Evolutionary conservation across 768 basidiomycete species (phyloP).

Genomic region (Boletus sensibilis): DNA sequence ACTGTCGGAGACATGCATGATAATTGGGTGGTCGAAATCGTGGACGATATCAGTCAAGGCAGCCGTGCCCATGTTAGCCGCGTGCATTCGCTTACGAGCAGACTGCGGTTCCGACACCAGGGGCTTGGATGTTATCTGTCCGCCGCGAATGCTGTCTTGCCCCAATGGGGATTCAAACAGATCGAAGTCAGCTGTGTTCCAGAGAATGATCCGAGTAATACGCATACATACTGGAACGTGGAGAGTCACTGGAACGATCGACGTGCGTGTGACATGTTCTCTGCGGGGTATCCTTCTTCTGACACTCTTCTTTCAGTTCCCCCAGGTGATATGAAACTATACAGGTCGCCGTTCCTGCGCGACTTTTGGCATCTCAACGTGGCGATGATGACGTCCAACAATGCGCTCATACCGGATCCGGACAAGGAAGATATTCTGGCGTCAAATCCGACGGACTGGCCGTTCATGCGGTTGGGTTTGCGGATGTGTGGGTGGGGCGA

Average conservation of each 20-base stretch:
- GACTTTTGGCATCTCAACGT: constrained; percentile 99
- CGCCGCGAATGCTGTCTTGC: constrained; percentile 84
- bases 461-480: constrained; percentile 82
- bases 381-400: constrained; percentile 99
- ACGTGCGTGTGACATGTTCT: constrained; percentile 50
- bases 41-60: constrained; percentile 82
- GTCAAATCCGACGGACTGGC: constrained; percentile 92
- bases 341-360: constrained; percentile 87
- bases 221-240: constrained; percentile 96
- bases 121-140: constrained; percentile 82
- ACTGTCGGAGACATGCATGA: constrained; percentile 88
- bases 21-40: constrained; percentile 90
- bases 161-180: constrained; percentile 99
- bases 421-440: constrained; percentile 99
- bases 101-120: constrained; percentile 80
- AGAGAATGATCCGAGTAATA: constrained; percentile 75
- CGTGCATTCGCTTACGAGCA: constrained; percentile 90
- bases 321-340: constrained; percentile 75
- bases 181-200: constrained; percentile 93
- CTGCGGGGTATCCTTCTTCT: not conserved
- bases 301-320: constrained; percentile 56
- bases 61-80: constrained; percentile 52
- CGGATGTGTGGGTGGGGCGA: constrained; percentile 99
- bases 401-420: constrained; percentile 93
- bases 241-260: constrained; percentile 97